phyloP scores from a whole-genome alignment of 768 basidiomycete species.

The Mrakia frigida region DNA sequence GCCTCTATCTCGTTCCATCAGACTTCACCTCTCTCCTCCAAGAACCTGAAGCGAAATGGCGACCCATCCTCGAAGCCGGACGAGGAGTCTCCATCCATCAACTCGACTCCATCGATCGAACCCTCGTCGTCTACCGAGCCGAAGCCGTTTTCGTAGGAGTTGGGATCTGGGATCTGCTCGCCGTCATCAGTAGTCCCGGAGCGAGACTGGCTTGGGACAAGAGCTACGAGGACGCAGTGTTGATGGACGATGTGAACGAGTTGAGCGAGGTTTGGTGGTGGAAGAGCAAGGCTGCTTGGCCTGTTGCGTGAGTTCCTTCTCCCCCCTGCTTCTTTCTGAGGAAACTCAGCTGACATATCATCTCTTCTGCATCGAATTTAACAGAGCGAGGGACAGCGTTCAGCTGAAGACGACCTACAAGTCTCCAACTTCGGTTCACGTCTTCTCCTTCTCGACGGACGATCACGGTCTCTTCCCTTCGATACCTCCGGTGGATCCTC shows the following conservation, averaged over 20 bases:
- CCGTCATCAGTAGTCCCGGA: constrained; percentile 78
- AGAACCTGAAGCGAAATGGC: constrained; percentile 98
- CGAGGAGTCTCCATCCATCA: constrained; percentile 86
- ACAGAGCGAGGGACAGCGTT: constrained; percentile 67
- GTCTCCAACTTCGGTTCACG: constrained; percentile 86
- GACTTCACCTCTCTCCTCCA: constrained; percentile 92
- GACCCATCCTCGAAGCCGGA: constrained; percentile 65
- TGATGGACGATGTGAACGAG: constrained; percentile 78
- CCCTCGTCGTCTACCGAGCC: constrained; percentile 88
- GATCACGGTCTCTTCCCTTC: constrained; percentile 76
- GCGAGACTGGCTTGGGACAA: constrained; percentile 82
- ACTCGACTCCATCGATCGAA: constrained; percentile 93
- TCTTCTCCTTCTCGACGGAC: constrained; percentile 91
- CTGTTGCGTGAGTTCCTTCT: constrained; percentile 64
- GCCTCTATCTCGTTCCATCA: neutral
- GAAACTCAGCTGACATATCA: constrained; percentile 18
- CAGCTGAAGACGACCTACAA: constrained; percentile 95
- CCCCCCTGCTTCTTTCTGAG: neutral
- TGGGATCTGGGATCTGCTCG: constrained; percentile 89
- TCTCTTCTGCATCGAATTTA: constrained; percentile 9
- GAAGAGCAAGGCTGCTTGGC: constrained; percentile 88
- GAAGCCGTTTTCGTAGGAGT: constrained; percentile 97
- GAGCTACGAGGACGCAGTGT: constrained; percentile 73
- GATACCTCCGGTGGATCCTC: constrained; percentile 58
- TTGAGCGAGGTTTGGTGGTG: constrained; percentile 84